These are phyloP conservation scores for Yamadazyma siamensis DNA, from an alignment of 1,139 yeast species.

Conservation along the genomic window DNA sequence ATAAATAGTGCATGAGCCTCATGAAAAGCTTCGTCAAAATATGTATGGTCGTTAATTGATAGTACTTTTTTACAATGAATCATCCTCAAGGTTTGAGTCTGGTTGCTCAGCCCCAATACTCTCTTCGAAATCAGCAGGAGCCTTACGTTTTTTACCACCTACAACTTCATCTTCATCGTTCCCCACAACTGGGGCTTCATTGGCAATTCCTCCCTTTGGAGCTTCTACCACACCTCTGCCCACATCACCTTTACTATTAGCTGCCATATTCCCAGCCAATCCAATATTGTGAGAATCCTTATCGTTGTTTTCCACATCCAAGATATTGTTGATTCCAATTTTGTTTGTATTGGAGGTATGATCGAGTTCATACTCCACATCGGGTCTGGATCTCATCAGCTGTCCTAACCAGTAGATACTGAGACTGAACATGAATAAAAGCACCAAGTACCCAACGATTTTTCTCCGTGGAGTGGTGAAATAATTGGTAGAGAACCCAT, in stretches of 20 bases:
- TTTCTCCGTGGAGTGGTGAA: slow-evolving; percentile 39
- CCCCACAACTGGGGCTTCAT: slow-evolving; percentile 46
- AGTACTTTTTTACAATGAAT: too few species aligned
- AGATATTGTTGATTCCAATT: slow-evolving; percentile 18
- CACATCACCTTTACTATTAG: slow-evolving; percentile 41
- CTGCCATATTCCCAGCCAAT: slow-evolving; percentile 41
- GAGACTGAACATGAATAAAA: slow-evolving; percentile 35
- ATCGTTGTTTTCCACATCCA: slow-evolving; percentile 25
- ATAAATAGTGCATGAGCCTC: too few species aligned
- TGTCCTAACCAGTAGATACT: slow-evolving; percentile 37
- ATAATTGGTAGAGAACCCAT: slow-evolving; percentile 26
- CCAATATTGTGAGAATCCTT: slow-evolving; percentile 29
- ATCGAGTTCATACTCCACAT: slow-evolving; percentile 27
- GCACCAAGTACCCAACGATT: slow-evolving; percentile 34
- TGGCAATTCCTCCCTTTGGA: slow-evolving; percentile 50
- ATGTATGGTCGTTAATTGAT: too few species aligned
- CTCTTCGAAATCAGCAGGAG: slow-evolving; percentile 9
- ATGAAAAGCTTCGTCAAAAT: too few species aligned
- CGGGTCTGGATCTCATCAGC: slow-evolving; percentile 30
- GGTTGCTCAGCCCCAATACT: slow-evolving; percentile 6
- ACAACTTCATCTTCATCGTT: slow-evolving; percentile 36
- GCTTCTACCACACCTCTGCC: slow-evolving; percentile 45
- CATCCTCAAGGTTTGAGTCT: too few species aligned
- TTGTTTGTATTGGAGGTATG: slow-evolving; percentile 5
- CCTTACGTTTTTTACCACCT: slow-evolving; percentile 14